These are phyloP conservation scores for Fraxinus excelsior DNA, from an alignment of 257 asterid species.

Conservation along the genomic window DNA sequence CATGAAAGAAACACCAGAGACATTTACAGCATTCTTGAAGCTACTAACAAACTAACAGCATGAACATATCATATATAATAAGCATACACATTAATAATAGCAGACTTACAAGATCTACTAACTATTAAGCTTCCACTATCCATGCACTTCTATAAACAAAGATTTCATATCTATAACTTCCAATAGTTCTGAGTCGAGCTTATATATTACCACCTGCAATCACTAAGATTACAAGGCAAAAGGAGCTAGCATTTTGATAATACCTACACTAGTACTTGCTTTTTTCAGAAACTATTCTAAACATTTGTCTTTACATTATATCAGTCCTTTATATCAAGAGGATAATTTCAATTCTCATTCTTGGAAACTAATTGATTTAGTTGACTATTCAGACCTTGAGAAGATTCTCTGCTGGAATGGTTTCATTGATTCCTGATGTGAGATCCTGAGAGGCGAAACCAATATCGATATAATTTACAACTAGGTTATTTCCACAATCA, in stretches of 20 bases:
- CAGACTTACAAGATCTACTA: no score
- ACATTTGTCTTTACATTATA: not conserved
- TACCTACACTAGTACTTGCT: not conserved
- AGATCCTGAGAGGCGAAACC: constrained; percentile 50
- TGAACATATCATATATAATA: no score
- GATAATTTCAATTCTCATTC: not conserved
- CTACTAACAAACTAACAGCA: no score
- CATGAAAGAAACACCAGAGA: constrained; percentile 10
- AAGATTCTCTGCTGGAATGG: constrained; percentile 88
- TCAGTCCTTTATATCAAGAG: not conserved
- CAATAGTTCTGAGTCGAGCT: no score
- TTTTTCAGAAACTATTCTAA: not conserved
- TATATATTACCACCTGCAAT: not conserved
- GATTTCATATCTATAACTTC: no score
- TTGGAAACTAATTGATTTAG: not conserved
- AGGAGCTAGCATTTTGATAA: not conserved
- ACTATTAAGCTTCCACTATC: no score
- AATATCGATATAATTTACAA: constrained; percentile 23
- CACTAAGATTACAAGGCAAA: not conserved
- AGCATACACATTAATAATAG: no score
- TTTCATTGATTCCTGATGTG: constrained; percentile 36
- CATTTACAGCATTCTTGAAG: no score
- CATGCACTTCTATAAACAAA: no score
- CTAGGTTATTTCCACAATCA: not conserved
- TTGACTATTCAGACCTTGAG: constrained; percentile 63